Base-by-base conservation (phyloP, 352 stramenopile species). In the Pythium apleroticum region DNA sequence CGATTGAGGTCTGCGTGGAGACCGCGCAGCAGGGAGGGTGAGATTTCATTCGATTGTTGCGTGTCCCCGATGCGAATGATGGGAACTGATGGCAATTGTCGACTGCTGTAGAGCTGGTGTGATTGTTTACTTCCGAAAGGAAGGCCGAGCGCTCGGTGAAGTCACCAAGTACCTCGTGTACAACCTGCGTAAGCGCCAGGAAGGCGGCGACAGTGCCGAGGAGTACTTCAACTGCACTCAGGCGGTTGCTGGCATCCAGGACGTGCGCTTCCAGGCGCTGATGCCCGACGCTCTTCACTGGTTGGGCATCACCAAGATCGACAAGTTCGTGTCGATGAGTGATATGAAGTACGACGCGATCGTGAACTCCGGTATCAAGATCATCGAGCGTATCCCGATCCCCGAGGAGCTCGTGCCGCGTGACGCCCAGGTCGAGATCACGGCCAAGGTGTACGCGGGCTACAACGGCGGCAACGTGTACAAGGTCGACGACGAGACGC, bases 271-370 rank as follows among this genome's bases (percentile, higher is more conserved):
- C 75, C 97, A 99, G 76, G 96, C 97, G 3, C 74, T 99, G 24
- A 99, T 99, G 97, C 97, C 97, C 4, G 97, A 99, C 82, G 93
- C 96, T 1, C 78, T 99, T n/a, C 97, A 99, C 77, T 99, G 97
- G 91, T 86, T 99, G 24, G 97, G 97, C 54, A 98, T 96, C 66
- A 96, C 77, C 17, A 96, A 94, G 75, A 96, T 96, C 60, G 88
- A 98, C 80, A 86, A 91, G 63, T 98, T 98, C 57, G 91, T 98
- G 49, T 98, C 91, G 52, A 99, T 99, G 97, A 98, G 88, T 68
- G 97, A 99, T 82, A 99, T 99, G 97, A 99, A 99, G 74, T 99
- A 99, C 84, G 95, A 99, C 69, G 97, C 97, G 39, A 99, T 99
- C 70, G 92, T 99, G 12, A 95, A 87, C 12, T 98, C 97, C 68